A percentile compares a stretch with the other conserved stretches of the same genome.
phyloP scores from a whole-genome alignment of 345 rosid species.

The Pistacia integerrima region DNA sequence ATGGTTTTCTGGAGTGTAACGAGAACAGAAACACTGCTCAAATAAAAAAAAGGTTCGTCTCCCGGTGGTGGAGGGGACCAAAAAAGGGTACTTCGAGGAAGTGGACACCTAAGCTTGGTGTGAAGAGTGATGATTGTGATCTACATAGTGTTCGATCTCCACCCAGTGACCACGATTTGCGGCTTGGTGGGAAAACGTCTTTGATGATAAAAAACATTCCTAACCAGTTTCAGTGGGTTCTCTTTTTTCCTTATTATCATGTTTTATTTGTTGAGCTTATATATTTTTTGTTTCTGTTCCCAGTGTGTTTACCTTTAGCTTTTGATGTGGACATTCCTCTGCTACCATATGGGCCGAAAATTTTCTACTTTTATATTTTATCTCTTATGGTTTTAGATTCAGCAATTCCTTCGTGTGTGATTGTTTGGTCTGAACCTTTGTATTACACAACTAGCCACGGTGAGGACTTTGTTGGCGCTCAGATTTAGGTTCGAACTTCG shows the following conservation, averaged over 20 bases:
- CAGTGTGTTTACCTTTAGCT: background rate
- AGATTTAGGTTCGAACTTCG: too few relatives aligned
- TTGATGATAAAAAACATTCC: constrained; percentile 55
- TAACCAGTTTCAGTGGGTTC: constrained; percentile 38
- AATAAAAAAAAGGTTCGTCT: background rate
- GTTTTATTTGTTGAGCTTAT: background rate
- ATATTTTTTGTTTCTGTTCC: too few relatives aligned
- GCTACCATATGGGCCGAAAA: background rate
- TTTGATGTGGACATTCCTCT: background rate
- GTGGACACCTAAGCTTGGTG: background rate
- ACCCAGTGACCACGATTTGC: background rate
- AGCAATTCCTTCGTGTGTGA: too few relatives aligned
- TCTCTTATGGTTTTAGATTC: background rate
- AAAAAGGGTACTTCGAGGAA: background rate
- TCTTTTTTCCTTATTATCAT: background rate
- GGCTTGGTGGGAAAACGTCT: constrained; percentile 30
- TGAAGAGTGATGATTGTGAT: background rate
- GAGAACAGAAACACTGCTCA: background rate
- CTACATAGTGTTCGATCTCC: background rate
- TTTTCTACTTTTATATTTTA: too few relatives aligned
- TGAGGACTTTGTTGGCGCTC: background rate
- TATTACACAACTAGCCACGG: too few relatives aligned
- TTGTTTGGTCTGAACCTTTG: too few relatives aligned
- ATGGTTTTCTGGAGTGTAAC: background rate
- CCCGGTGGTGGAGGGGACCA: background rate